phyloP scores from a whole-genome alignment of 176 grass and related monocot species.

The Pharus latifolius region DNA sequence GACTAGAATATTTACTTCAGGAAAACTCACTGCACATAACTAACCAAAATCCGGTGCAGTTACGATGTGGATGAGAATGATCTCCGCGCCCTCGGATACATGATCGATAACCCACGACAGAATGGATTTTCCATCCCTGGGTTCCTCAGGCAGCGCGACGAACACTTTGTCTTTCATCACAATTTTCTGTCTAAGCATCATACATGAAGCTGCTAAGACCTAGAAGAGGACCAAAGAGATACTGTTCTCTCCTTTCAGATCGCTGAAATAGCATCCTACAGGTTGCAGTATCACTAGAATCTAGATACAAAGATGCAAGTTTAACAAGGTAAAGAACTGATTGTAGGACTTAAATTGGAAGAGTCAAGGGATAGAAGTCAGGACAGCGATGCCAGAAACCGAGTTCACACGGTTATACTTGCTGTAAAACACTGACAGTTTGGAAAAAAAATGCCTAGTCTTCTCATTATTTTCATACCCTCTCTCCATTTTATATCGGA shows the following conservation, averaged over 20 bases:
- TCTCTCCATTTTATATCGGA: too few relatives aligned
- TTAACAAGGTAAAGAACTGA: neutral
- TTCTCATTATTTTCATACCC: neutral
- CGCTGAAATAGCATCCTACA: neutral
- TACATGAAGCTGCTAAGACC: neutral
- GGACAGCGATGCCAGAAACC: too few relatives aligned
- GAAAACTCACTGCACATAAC: neutral
- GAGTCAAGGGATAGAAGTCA: too few relatives aligned
- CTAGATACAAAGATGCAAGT: neutral
- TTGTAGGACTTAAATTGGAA: neutral
- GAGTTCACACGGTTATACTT: neutral
- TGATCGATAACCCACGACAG: conserved; percentile 12
- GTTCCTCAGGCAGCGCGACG: conserved; percentile 9
- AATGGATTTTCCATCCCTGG: neutral
- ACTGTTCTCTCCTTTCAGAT: neutral
- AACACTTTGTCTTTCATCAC: conserved; percentile 5
- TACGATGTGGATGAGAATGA: conserved; percentile 16
- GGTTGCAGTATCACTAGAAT: neutral
- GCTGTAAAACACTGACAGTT: neutral
- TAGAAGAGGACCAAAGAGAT: neutral
- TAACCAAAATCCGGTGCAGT: conserved; percentile 1
- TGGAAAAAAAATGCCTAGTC: too few relatives aligned
- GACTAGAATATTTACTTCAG: neutral
- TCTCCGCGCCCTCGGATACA: neutral
- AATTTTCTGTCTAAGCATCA: neutral